A percentile compares a stretch with the other conserved stretches of the same genome.
phyloP scores from a whole-genome alignment of 108 stramenopile species.

The Chaetoceros tenuissimus region DNA sequence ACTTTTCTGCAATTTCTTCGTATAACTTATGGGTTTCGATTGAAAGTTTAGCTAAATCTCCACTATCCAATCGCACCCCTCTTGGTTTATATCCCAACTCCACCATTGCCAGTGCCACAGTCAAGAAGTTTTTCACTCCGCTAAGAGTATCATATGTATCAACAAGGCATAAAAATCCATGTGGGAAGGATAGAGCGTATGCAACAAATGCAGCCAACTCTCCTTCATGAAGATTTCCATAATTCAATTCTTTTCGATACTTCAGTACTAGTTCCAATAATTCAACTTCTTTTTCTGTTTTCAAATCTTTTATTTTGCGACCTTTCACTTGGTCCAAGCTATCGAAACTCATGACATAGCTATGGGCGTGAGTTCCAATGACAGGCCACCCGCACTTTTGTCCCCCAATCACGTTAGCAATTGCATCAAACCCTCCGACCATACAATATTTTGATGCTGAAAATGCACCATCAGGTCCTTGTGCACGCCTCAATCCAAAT shows the following conservation, averaged over 20 bases:
- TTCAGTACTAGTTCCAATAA: conserved; percentile 44
- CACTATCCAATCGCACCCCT: conserved; percentile 93
- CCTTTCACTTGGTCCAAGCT: conserved; percentile 57
- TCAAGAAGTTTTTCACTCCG: conserved; percentile 89
- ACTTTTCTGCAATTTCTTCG: conserved; percentile 29
- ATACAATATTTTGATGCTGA: conserved; percentile 88
- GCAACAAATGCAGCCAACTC: conserved; percentile 96
- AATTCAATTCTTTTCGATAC: conserved; percentile 40
- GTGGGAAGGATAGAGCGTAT: conserved; percentile 92
- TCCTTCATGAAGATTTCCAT: conserved; percentile 72
- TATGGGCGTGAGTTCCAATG: conserved; percentile 95
- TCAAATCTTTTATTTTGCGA: conserved; percentile 28
- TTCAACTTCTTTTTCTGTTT: conserved; percentile 15
- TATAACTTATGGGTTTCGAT: conserved; percentile 48
- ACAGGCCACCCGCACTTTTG: conserved; percentile 73
- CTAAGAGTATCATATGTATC: conserved; percentile 98
- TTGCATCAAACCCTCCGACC: conserved; percentile 94
- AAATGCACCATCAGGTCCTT: conserved; percentile 96
- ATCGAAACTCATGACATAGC: conserved; percentile 87
- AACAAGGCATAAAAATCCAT: conserved; percentile 87
- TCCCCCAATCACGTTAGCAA: conserved; percentile 93
- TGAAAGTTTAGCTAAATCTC: conserved; percentile 89
- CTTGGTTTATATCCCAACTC: conserved; percentile 83
- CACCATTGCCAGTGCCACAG: conserved; percentile 83
- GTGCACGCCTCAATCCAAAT: conserved; percentile 96